A percentile compares a stretch with the other conserved stretches of the same genome.
These are phyloP conservation scores for Boletus eberwhitei DNA, from an alignment of 768 basidiomycete genomes.

Conservation along the genomic window DNA sequence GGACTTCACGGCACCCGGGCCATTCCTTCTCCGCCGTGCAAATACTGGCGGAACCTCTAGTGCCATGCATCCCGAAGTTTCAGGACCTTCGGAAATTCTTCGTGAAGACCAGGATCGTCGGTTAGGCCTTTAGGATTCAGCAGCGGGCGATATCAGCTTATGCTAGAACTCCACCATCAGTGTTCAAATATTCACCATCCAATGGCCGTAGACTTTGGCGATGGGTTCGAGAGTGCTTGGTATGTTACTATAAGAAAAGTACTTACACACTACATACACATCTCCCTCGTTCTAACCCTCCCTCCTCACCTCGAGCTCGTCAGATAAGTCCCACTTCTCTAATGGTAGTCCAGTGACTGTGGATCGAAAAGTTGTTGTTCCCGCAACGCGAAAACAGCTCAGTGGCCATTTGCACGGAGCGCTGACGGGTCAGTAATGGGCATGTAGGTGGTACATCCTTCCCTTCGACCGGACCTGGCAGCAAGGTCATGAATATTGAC, in stretches of 20 bases:
- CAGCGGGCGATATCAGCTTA: too few relatives aligned
- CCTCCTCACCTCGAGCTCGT: too few relatives aligned
- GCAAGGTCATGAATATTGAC: constrained; percentile 41
- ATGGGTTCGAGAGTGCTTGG: too few relatives aligned
- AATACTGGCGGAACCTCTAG: background rate
- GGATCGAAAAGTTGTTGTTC: constrained; percentile 80
- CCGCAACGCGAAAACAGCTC: constrained; percentile 59
- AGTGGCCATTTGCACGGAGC: constrained; percentile 18
- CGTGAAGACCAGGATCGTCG: background rate
- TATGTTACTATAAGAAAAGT: background rate
- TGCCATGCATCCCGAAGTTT: too few relatives aligned
- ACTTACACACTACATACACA: background rate
- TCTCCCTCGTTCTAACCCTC: too few relatives aligned
- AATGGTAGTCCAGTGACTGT: constrained; percentile 65
- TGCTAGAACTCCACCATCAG: too few relatives aligned
- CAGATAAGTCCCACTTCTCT: too few relatives aligned
- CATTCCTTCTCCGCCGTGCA: background rate
- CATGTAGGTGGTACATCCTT: constrained; percentile 32
- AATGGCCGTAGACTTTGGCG: background rate
- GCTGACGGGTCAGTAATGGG: constrained; percentile 27
- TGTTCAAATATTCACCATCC: too few relatives aligned
- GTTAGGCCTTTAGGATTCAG: background rate
- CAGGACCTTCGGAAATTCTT: background rate
- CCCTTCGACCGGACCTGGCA: constrained; percentile 39
- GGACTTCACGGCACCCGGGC: too few relatives aligned